Evolutionary conservation across 306 rosid species (phyloP), one percentile per base, ranked within the genome.

Genomic region (Vigna angularis): DNA sequence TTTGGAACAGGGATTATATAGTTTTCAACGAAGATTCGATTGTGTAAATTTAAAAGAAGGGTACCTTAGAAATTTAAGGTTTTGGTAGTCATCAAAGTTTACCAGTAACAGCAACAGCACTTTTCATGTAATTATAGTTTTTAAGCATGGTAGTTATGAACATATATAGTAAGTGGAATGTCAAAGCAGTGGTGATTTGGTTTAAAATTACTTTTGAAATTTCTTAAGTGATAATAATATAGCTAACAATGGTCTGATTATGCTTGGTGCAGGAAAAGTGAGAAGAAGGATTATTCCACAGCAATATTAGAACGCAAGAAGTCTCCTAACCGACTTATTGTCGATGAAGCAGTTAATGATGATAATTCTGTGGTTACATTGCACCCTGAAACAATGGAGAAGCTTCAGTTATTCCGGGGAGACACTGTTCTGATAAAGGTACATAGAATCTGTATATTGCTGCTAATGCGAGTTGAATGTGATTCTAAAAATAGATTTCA

Each of bases 301-400:
- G 89, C 91, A 17, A 86, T 90, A 75, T 76, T 84, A 76, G 91
- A 90, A 67, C 79, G 85, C 28, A 90, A 87, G 94, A 87, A 87
- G 84, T 83, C 94, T 82, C 94, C 90, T 38, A 87, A 90, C 71
- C 90, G 90, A 18, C 89, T 90, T 66, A 55, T 90, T 64, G 89
- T 90, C 11, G 91, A 87, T 81, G 94, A 86, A 76, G 90, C 88
- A 64, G 74, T 75, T 26, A 84, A 81, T 59, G 94, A 90, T 75
- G 89, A 90, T 44, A 90, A 90, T 73, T 90, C 94, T 28, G 87
- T 84, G 50, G 89, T 86, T 51, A 65, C 88, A 18, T 22, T 90
- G 84, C 90, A 88, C 76, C 90, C 90, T 78, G 73, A 68, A 26
- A 85, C 89, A 9, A 84, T 88, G 94, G 91, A 90, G 40, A 83